Evolutionary conservation across 805 yeast genomes (phyloP), one percentile per base, ranked within the genome.

Genomic region (Barnettozyma californica): DNA sequence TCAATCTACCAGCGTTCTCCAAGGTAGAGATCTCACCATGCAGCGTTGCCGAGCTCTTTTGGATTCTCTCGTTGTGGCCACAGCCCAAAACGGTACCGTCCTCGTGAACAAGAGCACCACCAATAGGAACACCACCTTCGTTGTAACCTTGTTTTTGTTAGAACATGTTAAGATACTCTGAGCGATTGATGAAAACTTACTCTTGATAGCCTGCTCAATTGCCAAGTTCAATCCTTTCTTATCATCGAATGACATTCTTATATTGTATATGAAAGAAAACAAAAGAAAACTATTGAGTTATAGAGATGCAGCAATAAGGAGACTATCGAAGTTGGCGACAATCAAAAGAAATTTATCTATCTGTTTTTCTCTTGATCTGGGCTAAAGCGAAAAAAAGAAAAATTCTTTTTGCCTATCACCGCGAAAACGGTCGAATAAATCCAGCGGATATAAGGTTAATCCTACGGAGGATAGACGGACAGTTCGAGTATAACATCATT

Each of bases 11-110:
- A 19, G 96, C 95, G 53, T 87, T 83, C 61, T 90, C 97, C 50
- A 94, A 73, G 9, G 96, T 82, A 10, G 91, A 77, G 58, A 87
- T 94, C 64, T 92, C 99, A 19, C 96, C 99, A 60, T 92, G 99
- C 50, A 92, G 71, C 16, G 84, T 87, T 16, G 97, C 81, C 11
- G 95, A 84, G 18, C 75, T 71, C 64, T 87, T 86, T 67, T 92
- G 98, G 53, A 92, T 76, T 59, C 99, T 77, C 82, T 80, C 75
- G 67, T 92, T 92, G 67, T 89, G 98, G 13, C 99, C 98, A 43
- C 81, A 73, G 25, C 97, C 97, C 11, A 91, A 71, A 11, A 92
- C 77, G 4, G 79, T 77, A 18, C 97, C 97, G 51, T 86, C 91
- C 54, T 77, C 81, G 46, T 76, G 74, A 41, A 88, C 75, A 46